A percentile compares a stretch with the other conserved stretches of the same genome.
Evolutionary conservation across 148 eudicot species (phyloP).

Genomic region (Vaccinium darrowii): DNA sequence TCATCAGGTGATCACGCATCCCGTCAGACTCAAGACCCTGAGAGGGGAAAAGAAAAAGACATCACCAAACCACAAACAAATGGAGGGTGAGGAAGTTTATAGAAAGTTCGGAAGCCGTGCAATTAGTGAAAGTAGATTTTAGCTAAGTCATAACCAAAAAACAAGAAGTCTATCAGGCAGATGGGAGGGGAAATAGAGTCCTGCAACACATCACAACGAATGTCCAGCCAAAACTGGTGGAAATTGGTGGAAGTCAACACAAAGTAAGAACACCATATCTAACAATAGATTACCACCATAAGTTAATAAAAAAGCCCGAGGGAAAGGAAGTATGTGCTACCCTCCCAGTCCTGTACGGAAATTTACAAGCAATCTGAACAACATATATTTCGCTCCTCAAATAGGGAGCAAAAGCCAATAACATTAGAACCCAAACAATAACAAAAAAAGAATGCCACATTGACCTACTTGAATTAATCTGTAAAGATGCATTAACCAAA

Average conservation of each 20-base stretch:
- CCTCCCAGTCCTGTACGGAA: neutral
- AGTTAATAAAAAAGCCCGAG: neutral
- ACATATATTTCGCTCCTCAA: neutral
- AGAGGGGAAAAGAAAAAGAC: conserved; percentile 10
- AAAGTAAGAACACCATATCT: too few species aligned
- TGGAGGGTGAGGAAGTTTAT: neutral
- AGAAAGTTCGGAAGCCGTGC: neutral
- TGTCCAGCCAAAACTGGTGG: neutral
- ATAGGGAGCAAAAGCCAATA: neutral
- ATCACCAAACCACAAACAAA: conserved; percentile 8
- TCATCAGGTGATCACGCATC: conserved; percentile 57
- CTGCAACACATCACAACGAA: neutral
- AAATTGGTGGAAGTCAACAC: too few species aligned
- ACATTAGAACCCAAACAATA: neutral
- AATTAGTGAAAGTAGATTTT: neutral
- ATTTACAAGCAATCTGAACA: neutral
- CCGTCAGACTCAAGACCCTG: conserved; percentile 79
- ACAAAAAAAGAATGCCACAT: neutral
- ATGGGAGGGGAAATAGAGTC: neutral
- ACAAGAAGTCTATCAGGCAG: neutral
- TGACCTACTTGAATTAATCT: neutral
- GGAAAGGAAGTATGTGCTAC: neutral
- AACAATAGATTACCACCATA: neutral
- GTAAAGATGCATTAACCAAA: neutral
- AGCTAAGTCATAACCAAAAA: neutral